These are phyloP conservation scores for Emmonsiellopsis sp. DNA, from an alignment of 2,329 filamentous ascomycete species.

Conservation along the genomic window DNA sequence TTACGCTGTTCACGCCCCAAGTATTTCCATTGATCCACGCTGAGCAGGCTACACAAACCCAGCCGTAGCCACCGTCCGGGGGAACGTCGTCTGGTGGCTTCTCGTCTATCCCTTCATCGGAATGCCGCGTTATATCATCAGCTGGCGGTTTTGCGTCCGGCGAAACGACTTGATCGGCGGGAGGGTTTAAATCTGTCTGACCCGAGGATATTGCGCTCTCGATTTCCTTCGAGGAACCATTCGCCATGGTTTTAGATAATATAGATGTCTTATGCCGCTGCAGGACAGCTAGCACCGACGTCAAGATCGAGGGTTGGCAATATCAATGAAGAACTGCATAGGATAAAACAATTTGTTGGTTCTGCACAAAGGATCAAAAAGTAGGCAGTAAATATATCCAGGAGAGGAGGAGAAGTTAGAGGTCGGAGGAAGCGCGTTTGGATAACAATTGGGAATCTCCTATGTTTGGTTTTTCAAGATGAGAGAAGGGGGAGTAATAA, in stretches of 20 bases:
- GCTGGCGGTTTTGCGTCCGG: background rate
- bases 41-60: constrained; percentile 48
- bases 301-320: too few species aligned
- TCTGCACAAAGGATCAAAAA: too few species aligned
- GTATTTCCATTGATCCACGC: constrained; percentile 59
- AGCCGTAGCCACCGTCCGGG: constrained; percentile 52
- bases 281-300: too few species aligned
- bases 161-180: background rate
- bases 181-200: constrained; percentile 1
- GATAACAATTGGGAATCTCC: too few species aligned
- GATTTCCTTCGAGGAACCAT: background rate
- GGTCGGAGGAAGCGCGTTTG: too few species aligned
- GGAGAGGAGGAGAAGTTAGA: too few species aligned
- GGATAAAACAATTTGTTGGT: too few species aligned
- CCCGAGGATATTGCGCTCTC: background rate
- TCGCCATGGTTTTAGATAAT: background rate
- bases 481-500: too few species aligned
- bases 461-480: too few species aligned
- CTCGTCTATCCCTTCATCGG: constrained; percentile 16
- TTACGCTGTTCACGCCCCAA: constrained; percentile 62
- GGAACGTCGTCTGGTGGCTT: constrained; percentile 25
- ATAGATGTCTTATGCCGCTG: too few species aligned
- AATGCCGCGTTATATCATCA: background rate
- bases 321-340: too few species aligned
- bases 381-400: too few species aligned